A percentile compares a stretch with the other conserved stretches of the same genome.
These are phyloP conservation scores for Candida hungchunana DNA, from an alignment of 805 yeast species.

Conservation along the genomic window DNA sequence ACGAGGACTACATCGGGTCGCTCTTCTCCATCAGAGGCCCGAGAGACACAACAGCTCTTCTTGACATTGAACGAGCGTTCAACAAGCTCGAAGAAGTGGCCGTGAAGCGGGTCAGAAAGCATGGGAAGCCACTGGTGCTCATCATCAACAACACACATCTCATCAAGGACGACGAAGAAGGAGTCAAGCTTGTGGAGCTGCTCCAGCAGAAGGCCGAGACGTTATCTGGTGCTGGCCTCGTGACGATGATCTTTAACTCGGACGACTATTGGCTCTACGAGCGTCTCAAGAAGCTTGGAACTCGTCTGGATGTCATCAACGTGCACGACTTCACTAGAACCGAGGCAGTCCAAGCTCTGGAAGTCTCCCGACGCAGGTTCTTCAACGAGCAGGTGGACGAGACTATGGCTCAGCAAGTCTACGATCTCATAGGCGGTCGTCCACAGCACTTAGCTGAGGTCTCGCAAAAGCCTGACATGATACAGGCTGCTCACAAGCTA, in stretches of 20 bases:
- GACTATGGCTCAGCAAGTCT: constrained; percentile 46
- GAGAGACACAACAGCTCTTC: constrained; percentile 74
- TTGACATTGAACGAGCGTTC: constrained; percentile 82
- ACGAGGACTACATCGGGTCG: constrained; percentile 81
- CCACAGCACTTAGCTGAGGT: constrained; percentile 79
- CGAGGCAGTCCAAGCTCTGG: constrained; percentile 53
- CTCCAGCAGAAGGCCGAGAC: constrained; percentile 82
- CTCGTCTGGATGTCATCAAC: constrained; percentile 68
- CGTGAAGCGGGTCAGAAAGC: constrained; percentile 37
- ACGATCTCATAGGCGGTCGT: constrained; percentile 74
- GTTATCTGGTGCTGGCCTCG: constrained; percentile 55
- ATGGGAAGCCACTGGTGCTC: constrained; percentile 55
- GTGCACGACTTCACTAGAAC: constrained; percentile 56
- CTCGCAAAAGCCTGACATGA: constrained; percentile 50
- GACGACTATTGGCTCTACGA: constrained; percentile 90
- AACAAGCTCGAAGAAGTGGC: constrained; percentile 73
- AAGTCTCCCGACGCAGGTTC: constrained; percentile 42
- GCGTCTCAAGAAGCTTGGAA: constrained; percentile 63
- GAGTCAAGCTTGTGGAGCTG: constrained; percentile 62
- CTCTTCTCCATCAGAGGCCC: constrained; percentile 80
- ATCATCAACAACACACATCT: constrained; percentile 74
- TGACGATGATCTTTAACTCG: constrained; percentile 61
- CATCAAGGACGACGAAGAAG: constrained; percentile 72
- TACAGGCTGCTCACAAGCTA: constrained; percentile 60
- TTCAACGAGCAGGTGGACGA: constrained; percentile 38